Base-by-base conservation (phyloP, 202 grass and related monocot genomes). In the Panicum hallii region DNA sequence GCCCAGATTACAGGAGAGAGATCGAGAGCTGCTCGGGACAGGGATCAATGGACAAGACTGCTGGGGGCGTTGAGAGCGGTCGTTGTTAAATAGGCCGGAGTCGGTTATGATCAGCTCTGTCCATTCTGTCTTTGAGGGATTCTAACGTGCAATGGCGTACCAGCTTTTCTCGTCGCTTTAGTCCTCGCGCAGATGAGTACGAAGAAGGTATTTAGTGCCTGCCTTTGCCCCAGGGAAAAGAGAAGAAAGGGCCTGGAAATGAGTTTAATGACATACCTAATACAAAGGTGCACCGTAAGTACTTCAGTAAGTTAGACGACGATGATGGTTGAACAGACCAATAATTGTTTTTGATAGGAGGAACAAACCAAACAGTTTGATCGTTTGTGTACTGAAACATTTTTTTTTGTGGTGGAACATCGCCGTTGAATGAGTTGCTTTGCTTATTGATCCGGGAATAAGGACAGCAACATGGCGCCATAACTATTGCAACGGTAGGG, bases 341-440 rank as follows among this genome's bases (percentile, higher is more conserved):
- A 70, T 56, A 56, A 80, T 30, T 65, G 4, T 58, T 48, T 52
- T 34, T 40, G 4, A 38, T 19, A 58, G 34, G 32, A 11, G 9
- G 54, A 41, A 28, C 36, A 41, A 2, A 11, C n/a, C 9, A 23
- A 60, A 26, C 26, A 58, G 56, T 46, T 71, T 4, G 11, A 75
- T 61, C 56, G 4, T 16, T 26, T 8, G 55, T 57, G 7, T 62
- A 15, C 19, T 70, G 32, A 38, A 38, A 38, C 23, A 20, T 47
- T 80, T 41, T 22, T 57, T 61, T 23, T 22, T 23, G 63, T 23
- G 78, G 47, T 30, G 20, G 66, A n/a, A 16, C 62, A 54, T 64
- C 68, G 48, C 41, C 68, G 11, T 66, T 73, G 16, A 57, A 48
- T 73, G 60, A 55, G 48, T 86, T 86, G 84, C 77, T 86, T 86